Evolutionary conservation across 139 green algal genomes (phyloP), one percentile per base, ranked within the genome.

Genomic region (Chlamydomonas sphaeroides): DNA sequence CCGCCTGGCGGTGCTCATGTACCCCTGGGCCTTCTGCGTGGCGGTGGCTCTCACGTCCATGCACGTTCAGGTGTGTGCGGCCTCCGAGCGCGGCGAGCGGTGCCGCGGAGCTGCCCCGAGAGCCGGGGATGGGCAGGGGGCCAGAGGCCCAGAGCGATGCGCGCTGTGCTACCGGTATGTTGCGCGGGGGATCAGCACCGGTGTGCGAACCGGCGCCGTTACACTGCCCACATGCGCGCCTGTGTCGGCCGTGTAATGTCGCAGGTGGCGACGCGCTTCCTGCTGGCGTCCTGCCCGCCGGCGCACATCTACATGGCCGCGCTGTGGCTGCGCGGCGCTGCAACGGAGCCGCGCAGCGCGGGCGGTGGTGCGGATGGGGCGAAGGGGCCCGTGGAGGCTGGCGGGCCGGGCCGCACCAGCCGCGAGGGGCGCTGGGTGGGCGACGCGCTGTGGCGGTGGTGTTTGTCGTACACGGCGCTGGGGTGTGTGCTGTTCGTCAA

Each of bases 301-400:
- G 48, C 96, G 36, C 96, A 96, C 66, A 98, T 94, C 94, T 95
- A 84, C 57, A 84, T 88, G n/a, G 92, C 92, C 0, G 75, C 90
- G 42, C 17, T 97, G 15, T 92, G 87, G 92, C 17, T 53, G 17
- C 25, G 53, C 5, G 39, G 59, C n/a, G 41, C 25, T 15, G 30
- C 51, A 59, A 32, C 42, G 82, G 28, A 63, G 62, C 51, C 4
- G 56, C 36, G 59, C 2, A 30, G 26, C 38, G 5, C 3, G 28
- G 26, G 57, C 23, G 21, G 28, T 2, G n/a, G 10, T 26, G 41
- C 10, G n/a, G 65, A 25, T 0, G 51, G 1, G 51, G 42, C 14
- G 51, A 32, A 8, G 53, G 35, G 17, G 33, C 33, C 18, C 28
- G 48, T 11, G n/a, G 38, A 15, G 6, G 65, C 30, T n/a, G 68